A percentile compares a stretch with the other conserved stretches of the same genome.
Conservation (phyloP, 139 green algal genomes). For the Pleodorina starrii region DNA sequence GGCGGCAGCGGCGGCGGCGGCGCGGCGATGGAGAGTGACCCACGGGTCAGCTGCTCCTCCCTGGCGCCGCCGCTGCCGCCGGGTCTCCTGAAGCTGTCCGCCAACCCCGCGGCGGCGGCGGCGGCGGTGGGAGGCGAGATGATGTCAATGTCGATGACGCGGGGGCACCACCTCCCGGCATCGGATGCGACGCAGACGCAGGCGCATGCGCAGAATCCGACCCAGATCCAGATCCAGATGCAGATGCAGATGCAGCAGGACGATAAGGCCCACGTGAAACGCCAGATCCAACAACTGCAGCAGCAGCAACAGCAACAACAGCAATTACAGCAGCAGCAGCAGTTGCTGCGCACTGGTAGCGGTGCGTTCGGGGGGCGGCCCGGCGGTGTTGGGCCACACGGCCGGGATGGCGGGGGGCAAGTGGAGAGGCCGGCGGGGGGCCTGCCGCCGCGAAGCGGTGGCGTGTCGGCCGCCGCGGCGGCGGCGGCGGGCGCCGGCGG, state of each 20-base stretch:
- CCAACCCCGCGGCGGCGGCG: too few species aligned
- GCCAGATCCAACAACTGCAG: not conserved
- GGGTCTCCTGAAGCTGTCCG: too few species aligned
- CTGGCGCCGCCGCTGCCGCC: not conserved
- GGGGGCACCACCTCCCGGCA: too few species aligned
- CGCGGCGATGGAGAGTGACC: not conserved
- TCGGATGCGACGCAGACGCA: too few species aligned
- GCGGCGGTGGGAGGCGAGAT: too few species aligned
- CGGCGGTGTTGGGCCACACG: too few species aligned
- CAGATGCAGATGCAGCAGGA: too few species aligned
- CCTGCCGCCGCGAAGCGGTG: not conserved
- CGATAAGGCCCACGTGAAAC: too few species aligned
- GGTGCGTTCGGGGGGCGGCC: not conserved
- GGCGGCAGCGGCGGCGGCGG: too few species aligned
- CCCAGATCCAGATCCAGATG: too few species aligned
- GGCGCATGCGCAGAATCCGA: too few species aligned
- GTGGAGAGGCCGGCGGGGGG: not conserved
- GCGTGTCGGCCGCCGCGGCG: not conserved
- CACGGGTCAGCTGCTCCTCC: not conserved
- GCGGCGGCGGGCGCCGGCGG: not conserved
- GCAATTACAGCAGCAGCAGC: not conserved
- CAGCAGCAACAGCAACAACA: constrained; percentile 19
- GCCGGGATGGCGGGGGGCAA: not conserved
- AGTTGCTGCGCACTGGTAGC: not conserved
- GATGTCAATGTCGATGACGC: too few species aligned